Base-by-base conservation (phyloP, 2,329 filamentous ascomycete genomes). In the Xylaria hypoxylon region DNA sequence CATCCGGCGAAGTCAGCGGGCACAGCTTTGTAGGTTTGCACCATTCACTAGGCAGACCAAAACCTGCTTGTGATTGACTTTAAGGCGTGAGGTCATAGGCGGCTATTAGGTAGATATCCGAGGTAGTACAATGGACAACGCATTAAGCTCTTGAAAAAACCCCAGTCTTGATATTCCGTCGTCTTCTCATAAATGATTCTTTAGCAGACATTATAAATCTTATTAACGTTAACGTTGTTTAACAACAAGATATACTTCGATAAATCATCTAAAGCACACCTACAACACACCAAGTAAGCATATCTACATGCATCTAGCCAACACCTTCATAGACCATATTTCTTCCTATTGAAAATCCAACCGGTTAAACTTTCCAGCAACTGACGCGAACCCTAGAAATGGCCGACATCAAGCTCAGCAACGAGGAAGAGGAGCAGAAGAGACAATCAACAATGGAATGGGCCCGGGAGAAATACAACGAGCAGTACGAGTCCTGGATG, bases 401-500 rank as follows among this genome's bases (percentile, higher is more conserved):
- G 24, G 19, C 52, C 19, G 26, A 33, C n/a, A 38, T 44, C 35
- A 59, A 35, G 11, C 53, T 3, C 26, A 62, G 28, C 59, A 57
- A 15, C 38, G 28, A 59, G 33, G 45, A 28, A 19, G 44, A 28
- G 2, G 44, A 61, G 47, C 47, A 63, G 24, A 48, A 62, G 42
- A 45, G 19, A 3, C 59, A 70, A 19, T 48, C 62, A 5, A 64
- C 48, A 7, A 28, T 68, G 40, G 87, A 90, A 73, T 89, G 85
- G 85, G 78, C 84, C 67, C 87, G 85, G 76, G 79, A 88, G 63
- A 87, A 85, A 57, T 93, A 92, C 83, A 89, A 91, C 80, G 80
- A 86, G 61, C 88, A 92, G 77, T 92, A 93, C 79, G 90, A 93
- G 76, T 84, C 80, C 73, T 93, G 91, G 91, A 85, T 92, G 76